These are phyloP conservation scores for Umbelopsis sp. DNA, from an alignment of 192 early-diverging fungal species.

Conservation along the genomic window DNA sequence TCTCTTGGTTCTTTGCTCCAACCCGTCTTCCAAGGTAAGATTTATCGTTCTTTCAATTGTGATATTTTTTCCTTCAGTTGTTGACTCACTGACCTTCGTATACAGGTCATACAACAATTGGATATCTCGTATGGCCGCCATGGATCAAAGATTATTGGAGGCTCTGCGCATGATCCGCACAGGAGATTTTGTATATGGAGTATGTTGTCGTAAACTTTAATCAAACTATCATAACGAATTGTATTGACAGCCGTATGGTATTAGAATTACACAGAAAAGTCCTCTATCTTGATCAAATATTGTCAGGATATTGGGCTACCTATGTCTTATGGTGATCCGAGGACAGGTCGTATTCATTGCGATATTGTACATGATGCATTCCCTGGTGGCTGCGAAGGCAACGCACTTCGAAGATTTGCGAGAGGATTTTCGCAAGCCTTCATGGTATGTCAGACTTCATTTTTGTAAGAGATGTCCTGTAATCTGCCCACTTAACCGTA, in stretches of 20 bases:
- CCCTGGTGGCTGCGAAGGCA: conserved; percentile 50
- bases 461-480: not conserved
- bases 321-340: conserved; percentile 40
- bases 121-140: conserved; percentile 60
- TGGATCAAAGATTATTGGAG: conserved; percentile 58
- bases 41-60: not conserved
- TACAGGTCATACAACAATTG: conserved; percentile 58
- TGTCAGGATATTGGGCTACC: conserved; percentile 33
- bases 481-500: not conserved
- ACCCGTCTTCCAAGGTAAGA: conserved; percentile 52
- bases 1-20: conserved; percentile 61
- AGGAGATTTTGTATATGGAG: conserved; percentile 43
- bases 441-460: conserved; percentile 29
- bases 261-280: conserved; percentile 30
- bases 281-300: conserved; percentile 21
- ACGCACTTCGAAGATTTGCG: conserved; percentile 33
- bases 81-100: not conserved
- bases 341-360: conserved; percentile 52
- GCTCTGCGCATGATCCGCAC: conserved; percentile 45
- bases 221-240: not conserved
- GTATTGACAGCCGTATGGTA: not conserved
- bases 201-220: not conserved
- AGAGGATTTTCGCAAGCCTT: conserved; percentile 47
- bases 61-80: not conserved
- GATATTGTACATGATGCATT: conserved; percentile 53